phyloP scores from a whole-genome alignment of 345 rosid genomes.

The Kandelia obovata region DNA sequence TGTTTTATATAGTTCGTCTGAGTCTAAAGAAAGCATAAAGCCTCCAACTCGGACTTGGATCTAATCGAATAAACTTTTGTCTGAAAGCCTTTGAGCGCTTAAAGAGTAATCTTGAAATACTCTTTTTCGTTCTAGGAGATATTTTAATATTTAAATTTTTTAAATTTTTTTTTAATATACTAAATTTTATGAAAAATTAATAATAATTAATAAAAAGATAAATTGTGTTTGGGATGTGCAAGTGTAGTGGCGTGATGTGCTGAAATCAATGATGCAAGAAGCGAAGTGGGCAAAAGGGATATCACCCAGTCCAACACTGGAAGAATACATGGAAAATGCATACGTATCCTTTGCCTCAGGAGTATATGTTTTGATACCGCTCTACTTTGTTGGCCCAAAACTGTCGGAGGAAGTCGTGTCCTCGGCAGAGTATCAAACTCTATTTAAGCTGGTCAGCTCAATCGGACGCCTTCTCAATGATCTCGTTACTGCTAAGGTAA shows the following conservation, averaged over 20 bases:
- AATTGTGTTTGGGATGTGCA: too few relatives aligned
- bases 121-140: too few relatives aligned
- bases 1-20: too few relatives aligned
- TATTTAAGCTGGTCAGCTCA: conserved; percentile 19
- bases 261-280: conserved; percentile 16
- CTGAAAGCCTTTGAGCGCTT: too few relatives aligned
- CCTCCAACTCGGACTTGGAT: too few relatives aligned
- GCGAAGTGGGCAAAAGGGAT: conserved; percentile 9
- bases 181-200: too few relatives aligned
- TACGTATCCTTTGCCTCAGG: conserved; percentile 18
- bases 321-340: conserved; percentile 14
- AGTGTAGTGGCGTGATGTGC: conserved; percentile 15
- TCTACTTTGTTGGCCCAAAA: conserved; percentile 11
- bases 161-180: too few relatives aligned
- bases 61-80: too few relatives aligned
- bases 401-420: conserved; percentile 7
- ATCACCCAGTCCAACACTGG: conserved; percentile 3
- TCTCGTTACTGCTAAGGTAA: conserved; percentile 12
- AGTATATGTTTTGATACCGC: conserved; percentile 5
- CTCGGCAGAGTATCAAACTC: conserved; percentile 7
- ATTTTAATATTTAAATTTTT: too few relatives aligned
- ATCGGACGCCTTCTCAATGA: conserved; percentile 14
- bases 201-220: too few relatives aligned
- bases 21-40: too few relatives aligned
- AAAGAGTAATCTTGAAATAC: too few relatives aligned